Base-by-base conservation (phyloP, 106 monocot genomes). In the Platanthera zijinensis region DNA sequence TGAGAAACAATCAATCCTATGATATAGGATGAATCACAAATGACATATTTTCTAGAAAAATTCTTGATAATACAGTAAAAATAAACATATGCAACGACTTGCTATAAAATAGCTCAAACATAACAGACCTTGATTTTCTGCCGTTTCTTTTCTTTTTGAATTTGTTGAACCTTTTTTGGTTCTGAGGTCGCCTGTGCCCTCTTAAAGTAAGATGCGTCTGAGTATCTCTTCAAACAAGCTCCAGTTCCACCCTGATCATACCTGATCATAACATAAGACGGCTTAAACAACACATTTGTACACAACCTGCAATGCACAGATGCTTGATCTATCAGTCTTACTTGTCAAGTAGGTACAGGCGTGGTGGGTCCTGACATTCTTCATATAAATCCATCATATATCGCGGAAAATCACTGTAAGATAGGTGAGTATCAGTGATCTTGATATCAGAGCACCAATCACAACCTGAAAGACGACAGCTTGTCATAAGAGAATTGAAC, bases 381-480 rank as follows among this genome's bases (percentile, higher is more conserved):
- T 99, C 99, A 73, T 99, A 99, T 1, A 88, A 99, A 74, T 99
- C 94, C 88, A 99, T 92, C 74, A 99, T 92, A 79, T 87, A 92
- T 25, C 22, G 86, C 53, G 99, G 99, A 74, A 94, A 81, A 48
- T 94, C 94, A 82, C 79, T 87, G 50, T 75, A 77, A 32, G 88
- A 52, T 78, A 99, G 82, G n/a, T 82, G 99, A 75, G 79, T 84
- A 72, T 85, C 71, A 66, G 89, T 82, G 51, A 64, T 73, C 52
- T 76, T 66, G 77, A 84, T 11, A 80, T 70, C 83, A 73, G 88
- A 59, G 59, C 92, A 94, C 92, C 92, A 99, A 21, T 84, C 79
- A 70, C 71, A 80, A 86, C 99, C 99, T 99, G 82, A 72, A 51
- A 72, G 17, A 19, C 19, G 51, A 51, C 72, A 72, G 51, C n/a